Conservation (phyloP, 192 early-diverging fungal genomes). For the Mortierella claussenii region DNA sequence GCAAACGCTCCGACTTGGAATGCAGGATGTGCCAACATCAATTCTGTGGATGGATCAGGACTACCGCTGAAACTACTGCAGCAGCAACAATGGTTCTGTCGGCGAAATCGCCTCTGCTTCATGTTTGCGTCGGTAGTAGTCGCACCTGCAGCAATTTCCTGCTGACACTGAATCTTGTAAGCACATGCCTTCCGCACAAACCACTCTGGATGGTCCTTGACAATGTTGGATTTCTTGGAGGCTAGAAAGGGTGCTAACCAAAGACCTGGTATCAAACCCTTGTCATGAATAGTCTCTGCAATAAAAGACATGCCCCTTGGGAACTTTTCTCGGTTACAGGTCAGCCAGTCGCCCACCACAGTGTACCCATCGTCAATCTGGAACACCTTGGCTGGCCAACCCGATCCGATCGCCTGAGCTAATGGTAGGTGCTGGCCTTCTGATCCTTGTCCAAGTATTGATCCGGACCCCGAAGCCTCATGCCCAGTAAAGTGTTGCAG, state of each 20-base stretch:
- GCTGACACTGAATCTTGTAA: too few relatives aligned
- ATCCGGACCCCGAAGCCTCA: too few relatives aligned
- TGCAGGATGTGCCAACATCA: conserved; percentile 49
- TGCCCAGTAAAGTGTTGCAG: conserved; percentile 18
- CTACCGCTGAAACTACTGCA: background rate
- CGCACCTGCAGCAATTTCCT: too few relatives aligned
- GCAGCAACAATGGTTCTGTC: conserved; percentile 31
- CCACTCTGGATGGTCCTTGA: conserved; percentile 59
- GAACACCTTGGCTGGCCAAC: conserved; percentile 60
- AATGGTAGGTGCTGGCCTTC: too few relatives aligned
- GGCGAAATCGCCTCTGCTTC: conserved; percentile 9
- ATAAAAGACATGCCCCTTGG: conserved; percentile 57
- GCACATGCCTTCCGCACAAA: conserved; percentile 32
- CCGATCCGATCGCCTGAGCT: background rate
- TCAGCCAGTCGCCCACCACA: conserved; percentile 62
- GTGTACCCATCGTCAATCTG: conserved; percentile 66
- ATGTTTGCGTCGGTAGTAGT: too few relatives aligned
- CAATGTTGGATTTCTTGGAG: conserved; percentile 51
- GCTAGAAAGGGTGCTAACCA: conserved; percentile 63
- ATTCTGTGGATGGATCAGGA: background rate
- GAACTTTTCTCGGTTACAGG: conserved; percentile 53
- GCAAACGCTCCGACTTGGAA: conserved; percentile 58
- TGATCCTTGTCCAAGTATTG: too few relatives aligned
- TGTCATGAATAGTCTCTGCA: conserved; percentile 42
- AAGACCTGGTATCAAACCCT: conserved; percentile 54